Percentiles rank a stretch among this genome's conserved stretches.
Evolutionary conservation across 2,329 filamentous ascomycete species (phyloP).

Genomic region (Daldinia sp.): DNA sequence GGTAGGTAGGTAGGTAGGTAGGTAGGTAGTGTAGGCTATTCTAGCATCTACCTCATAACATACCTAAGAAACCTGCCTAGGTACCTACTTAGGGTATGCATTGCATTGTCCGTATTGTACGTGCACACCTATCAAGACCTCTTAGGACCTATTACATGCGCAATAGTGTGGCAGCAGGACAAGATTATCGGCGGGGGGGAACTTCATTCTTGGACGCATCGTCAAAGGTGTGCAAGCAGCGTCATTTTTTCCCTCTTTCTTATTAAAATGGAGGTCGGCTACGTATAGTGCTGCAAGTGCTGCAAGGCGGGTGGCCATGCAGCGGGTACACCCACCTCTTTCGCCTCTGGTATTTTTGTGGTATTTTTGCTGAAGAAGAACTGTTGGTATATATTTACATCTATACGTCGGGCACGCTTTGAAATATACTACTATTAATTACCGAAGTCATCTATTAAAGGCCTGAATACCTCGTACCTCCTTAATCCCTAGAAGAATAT

Average conservation of each 20-base stretch:
- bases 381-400: conserved; percentile 4
- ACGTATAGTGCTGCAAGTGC: no score
- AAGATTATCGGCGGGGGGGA: conserved; percentile 1
- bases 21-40: background rate
- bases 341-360: background rate
- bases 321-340: conserved; percentile 15
- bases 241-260: conserved; percentile 17
- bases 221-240: conserved; percentile 13
- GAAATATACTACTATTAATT: no score
- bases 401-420: no score
- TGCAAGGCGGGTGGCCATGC: conserved; percentile 28
- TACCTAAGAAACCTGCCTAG: background rate
- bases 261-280: conserved; percentile 21
- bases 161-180: conserved; percentile 3
- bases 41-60: background rate
- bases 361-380: conserved; percentile 3
- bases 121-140: conserved; percentile 3
- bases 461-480: no score
- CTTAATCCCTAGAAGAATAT: no score
- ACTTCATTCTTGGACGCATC: conserved; percentile 9
- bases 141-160: background rate
- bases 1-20: no score
- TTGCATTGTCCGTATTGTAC: no score
- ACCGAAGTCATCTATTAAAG: no score
- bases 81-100: conserved; percentile 1